Evolutionary conservation across 2,329 filamentous ascomycete species (phyloP), one percentile per base, ranked within the genome.

Genomic region (Emergomyces orientalis): DNA sequence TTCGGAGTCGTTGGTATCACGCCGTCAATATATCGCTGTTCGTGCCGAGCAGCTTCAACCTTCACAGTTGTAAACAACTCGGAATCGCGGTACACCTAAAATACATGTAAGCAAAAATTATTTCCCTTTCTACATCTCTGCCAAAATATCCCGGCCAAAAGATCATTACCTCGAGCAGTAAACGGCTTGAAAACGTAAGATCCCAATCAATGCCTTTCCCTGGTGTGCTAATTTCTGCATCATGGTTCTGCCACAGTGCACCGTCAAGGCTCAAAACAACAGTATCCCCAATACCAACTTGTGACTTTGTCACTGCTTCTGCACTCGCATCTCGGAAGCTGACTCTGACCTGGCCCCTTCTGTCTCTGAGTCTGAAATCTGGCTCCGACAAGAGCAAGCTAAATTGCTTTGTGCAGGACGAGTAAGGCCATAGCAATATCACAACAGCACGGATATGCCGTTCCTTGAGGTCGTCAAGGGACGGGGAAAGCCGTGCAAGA

Each of bases 391-490:
- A 83, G 25, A 95, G 83, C 59, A 97, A 86, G 32, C 90, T 88
- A 67, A 91, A 83, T 47, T 86, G 86, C 61, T 83, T 84, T 37
- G 84, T 88, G 32, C 90, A 85, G 27, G 88, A 88, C 67, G 89
- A 96, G 75, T 90, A 97, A 0, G 93, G 93, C 92, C 93, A 97
- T 63, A 90, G 86, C 43, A 97, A 85, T 9, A 91, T 93, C 27
- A 97, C 85, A 19, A 89, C 80, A 47, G 89, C 91, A 63, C 84
- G 82, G 39, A 96, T 69, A 37, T 72, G 74, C 57, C 69, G 69
- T 30, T 69, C 62, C 19, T 68, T 59, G n/a, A 66, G 54, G 34
- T 67, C 30, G 19, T 74, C 69, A 54, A 73, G 64, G 11, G 65
- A 66, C 7, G 78, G 78, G 17, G 73, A 74, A 25, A 81, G 71